Evolutionary conservation across 495 filamentous ascomycete species (phyloP), one percentile per base, ranked within the genome.

Genomic region (Aspergillus nanangensis): DNA sequence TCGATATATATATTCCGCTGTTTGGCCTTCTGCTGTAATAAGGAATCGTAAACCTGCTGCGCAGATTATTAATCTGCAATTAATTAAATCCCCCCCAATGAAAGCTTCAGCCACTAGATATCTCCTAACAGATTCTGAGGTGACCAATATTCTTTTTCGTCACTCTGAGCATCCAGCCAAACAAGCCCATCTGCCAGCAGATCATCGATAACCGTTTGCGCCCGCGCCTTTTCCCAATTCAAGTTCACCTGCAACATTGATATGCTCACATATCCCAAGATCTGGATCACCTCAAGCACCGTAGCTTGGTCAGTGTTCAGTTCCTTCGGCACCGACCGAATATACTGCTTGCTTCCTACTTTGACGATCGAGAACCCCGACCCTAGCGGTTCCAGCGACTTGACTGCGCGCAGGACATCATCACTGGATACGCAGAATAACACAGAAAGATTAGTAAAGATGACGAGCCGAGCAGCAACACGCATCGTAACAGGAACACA

Each of bases 91-190:
- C n/a, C n/a, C n/a, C n/a, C n/a, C n/a, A n/a, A n/a, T n/a, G n/a
- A n/a, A n/a, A n/a, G n/a, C n/a, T n/a, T n/a, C n/a, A n/a, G n/a
- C n/a, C n/a, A n/a, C n/a, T n/a, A n/a, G n/a, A 55, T 67, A 45
- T 75, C 69, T 41, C 58, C 67, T 8, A 75, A 47, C 9, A 75
- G 57, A 41, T 64, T 65, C 37, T 72, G 70, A 19, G 93, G 94
- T 41, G 86, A 90, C 94, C 93, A 99, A 58, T 95, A 99, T 67
- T 97, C 93, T 56, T 82, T 89, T 69, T 97, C 91, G 7, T 76
- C 73, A 14, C 79, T 82, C 65, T 97, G 91, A 38, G 75, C 77
- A 67, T 99, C 93, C 5, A 97, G 79, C 93, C 93, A 99, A 14
- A 97, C 86, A 63, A 99, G 77, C 19, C 87, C 87, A 58, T 95